Conservation (phyloP, 192 early-diverging fungal genomes). For the Coemansia asiatica region DNA sequence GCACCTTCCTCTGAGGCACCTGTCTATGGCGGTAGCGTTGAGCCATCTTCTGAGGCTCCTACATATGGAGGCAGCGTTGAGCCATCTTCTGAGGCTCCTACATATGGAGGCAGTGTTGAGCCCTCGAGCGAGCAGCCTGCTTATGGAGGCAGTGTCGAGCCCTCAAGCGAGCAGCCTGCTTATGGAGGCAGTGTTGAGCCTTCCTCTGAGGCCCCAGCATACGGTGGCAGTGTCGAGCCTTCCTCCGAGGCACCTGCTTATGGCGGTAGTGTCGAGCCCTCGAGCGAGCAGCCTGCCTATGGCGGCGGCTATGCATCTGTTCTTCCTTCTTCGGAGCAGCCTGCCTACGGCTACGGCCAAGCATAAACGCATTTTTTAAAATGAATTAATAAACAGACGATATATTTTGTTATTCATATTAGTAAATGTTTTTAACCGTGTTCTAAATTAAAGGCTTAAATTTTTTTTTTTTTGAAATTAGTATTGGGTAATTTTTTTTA, state of each 20-base stretch:
- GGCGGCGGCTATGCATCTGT: slow-evolving; percentile 4
- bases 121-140: background rate
- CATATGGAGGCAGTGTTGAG: slow-evolving; percentile 4
- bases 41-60: background rate
- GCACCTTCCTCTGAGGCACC: background rate
- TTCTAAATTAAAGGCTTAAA: too few relatives aligned
- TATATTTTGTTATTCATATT: too few relatives aligned
- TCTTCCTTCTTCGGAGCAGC: background rate
- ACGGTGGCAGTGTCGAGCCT: background rate
- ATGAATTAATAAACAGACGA: too few relatives aligned
- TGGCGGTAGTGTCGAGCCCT: background rate
- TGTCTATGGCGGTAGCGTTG: background rate
- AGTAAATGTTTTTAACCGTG: too few relatives aligned
- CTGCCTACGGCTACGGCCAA: background rate
- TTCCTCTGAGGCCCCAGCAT: background rate
- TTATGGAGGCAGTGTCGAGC: slow-evolving; percentile 8
- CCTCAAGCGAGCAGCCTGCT: slow-evolving; percentile 1
- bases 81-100: slow-evolving; percentile 1
- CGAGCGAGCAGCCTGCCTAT: background rate
- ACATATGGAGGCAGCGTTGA: slow-evolving; percentile 1
- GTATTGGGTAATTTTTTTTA: too few relatives aligned
- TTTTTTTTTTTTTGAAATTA: too few relatives aligned
- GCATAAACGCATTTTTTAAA: background rate
- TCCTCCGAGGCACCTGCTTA: slow-evolving; percentile 1
- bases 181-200: slow-evolving; percentile 3